A percentile compares a stretch with the other conserved stretches of the same genome.
phyloP scores from a whole-genome alignment of 352 stramenopile species.

The Sclerospora graminicola region DNA sequence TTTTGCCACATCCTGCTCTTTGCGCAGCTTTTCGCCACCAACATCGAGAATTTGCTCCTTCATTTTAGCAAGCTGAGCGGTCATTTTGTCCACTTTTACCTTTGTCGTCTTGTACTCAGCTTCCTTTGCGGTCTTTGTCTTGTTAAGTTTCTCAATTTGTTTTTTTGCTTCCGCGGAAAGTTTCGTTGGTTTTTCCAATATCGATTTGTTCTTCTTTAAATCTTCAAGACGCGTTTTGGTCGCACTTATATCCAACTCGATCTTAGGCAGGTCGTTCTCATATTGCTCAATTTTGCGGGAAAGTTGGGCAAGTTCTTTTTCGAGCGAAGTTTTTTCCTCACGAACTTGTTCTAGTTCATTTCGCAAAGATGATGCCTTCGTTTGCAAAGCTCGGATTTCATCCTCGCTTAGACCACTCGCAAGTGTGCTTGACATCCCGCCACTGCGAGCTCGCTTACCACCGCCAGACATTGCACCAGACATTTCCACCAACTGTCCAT shows the following conservation, averaged over 20 bases:
- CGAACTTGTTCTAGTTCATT: constrained; percentile 48
- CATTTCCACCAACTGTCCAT: constrained; percentile 97
- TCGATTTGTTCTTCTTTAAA: constrained; percentile 41
- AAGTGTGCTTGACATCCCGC: constrained; percentile 88
- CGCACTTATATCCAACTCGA: constrained; percentile 73
- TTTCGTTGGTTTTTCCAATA: constrained; percentile 82
- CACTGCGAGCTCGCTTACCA: constrained; percentile 87
- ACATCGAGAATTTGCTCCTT: constrained; percentile 95
- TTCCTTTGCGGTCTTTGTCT: constrained; percentile 84
- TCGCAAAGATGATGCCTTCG: constrained; percentile 36
- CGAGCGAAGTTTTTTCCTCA: constrained; percentile 53
- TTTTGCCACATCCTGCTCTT: constrained; percentile 84
- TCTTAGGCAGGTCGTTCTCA: constrained; percentile 86
- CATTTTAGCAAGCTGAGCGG: constrained; percentile 77
- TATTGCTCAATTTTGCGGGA: constrained; percentile 84
- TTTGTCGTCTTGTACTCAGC: constrained; percentile 69
- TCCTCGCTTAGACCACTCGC: constrained; percentile 36
- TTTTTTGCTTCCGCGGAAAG: constrained; percentile 83
- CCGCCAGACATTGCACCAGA: constrained; percentile 99
- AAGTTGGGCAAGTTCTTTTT: constrained; percentile 78
- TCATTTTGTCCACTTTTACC: constrained; percentile 53
- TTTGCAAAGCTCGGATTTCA: constrained; percentile 57
- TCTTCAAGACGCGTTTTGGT: constrained; percentile 55
- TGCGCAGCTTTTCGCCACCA: constrained; percentile 89
- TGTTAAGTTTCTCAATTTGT: constrained; percentile 77